Conservation (phyloP, 345 rosid genomes). For the Luvunga scandens region DNA sequence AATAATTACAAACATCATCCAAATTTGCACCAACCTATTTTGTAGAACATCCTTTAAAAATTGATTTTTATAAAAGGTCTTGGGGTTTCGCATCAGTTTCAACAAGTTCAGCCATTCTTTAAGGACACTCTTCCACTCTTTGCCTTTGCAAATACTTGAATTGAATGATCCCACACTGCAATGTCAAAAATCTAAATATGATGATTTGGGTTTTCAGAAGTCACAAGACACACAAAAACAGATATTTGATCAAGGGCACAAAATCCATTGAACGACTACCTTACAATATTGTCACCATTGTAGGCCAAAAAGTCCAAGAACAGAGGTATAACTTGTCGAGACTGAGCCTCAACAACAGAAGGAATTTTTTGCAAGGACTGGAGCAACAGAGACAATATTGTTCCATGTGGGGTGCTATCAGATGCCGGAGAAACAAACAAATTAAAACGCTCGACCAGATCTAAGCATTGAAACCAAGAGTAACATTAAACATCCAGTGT, state of each 20-base stretch:
- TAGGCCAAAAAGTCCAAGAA: conserved; percentile 85
- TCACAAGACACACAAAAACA: not conserved
- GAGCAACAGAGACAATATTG: conserved; percentile 61
- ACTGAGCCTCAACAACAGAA: conserved; percentile 59
- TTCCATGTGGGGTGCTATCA: conserved; percentile 49
- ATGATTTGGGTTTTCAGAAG: not conserved
- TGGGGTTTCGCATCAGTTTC: conserved; percentile 68
- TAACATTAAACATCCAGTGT: conserved; percentile 7
- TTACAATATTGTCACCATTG: conserved; percentile 36
- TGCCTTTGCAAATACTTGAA: conserved; percentile 55
- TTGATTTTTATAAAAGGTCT: conserved; percentile 50
- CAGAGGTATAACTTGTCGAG: conserved; percentile 65
- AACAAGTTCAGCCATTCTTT: conserved; percentile 85
- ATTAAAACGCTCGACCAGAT: conserved; percentile 49
- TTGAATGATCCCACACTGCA: conserved; percentile 65
- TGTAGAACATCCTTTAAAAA: conserved; percentile 72
- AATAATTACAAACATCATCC: not conserved
- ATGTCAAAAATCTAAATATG: conserved; percentile 5
- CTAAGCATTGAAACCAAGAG: conserved; percentile 43
- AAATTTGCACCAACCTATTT: conserved; percentile 53
- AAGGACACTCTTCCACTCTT: conserved; percentile 72
- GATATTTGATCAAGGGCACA: not conserved
- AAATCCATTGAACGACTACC: conserved; percentile 44
- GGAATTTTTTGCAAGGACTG: conserved; percentile 69
- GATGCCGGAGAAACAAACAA: conserved; percentile 46